Base-by-base conservation (phyloP, 208 protist genomes). In the Trypanosoma cruzi region DNA sequence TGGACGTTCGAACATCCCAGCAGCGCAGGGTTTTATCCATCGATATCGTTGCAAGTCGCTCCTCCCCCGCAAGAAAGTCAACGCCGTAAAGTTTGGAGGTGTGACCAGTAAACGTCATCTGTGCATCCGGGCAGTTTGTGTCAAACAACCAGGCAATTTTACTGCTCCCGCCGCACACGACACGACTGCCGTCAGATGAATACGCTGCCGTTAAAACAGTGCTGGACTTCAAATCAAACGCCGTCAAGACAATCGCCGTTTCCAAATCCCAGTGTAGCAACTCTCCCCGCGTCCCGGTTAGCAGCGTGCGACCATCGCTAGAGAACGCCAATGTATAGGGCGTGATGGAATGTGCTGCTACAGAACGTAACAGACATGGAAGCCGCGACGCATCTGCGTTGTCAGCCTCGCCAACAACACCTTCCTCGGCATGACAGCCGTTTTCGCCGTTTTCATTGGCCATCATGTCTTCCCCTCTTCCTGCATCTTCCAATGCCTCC, bases 1-100 rank as follows among this genome's bases (percentile, higher is more conserved):
- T 54, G 14, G 72, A 75, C 10, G 76, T 85, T 11, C 52, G 49
- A 24, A 84, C 73, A 62, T 95, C 86, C 85, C 85, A 94, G 50
- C 71, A 53, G 44, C 82, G 80, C 48, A 90, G 62, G 0, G 55
- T 71, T 28, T 65, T 57, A 57, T 93, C 88, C 84, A 93, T 93
- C 36, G 80, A 78, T 2, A 64, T 78, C 7, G 88, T 86, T 16
- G 69, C 76, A n/a, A 75, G 64, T 34, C 73, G 64, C 18, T n/a
- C 20, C 11, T 85, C 79, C 24, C 74, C 73, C 1, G 74, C 54
- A 28, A 80, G 58, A 26, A 87, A 73, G 29, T 54, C 84, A 4
- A 75, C 73, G 20, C 76, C 80, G 68, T 89, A 92, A 31, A 92
- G 75, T 59, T 87, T 92, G 57, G 80, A 68, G 26, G 50, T 75